These are phyloP conservation scores for Auricularia auricula-judae DNA, from an alignment of 768 basidiomycete species.

Conservation along the genomic window DNA sequence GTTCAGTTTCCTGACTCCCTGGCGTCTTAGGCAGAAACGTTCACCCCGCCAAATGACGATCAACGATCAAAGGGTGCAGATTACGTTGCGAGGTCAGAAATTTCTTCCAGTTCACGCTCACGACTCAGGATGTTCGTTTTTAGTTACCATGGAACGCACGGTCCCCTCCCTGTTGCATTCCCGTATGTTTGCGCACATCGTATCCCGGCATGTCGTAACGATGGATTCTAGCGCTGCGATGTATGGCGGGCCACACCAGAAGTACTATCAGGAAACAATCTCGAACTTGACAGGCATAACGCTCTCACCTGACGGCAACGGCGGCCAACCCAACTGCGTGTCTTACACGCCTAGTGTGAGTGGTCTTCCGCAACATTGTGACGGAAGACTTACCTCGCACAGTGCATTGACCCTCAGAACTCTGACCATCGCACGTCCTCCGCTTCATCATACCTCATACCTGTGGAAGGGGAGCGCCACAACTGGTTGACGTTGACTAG, in stretches of 20 bases:
- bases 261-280: slow-evolving; percentile 36
- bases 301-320: slow-evolving; percentile 40
- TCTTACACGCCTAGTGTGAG: slow-evolving; percentile 40
- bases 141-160: slow-evolving; percentile 39
- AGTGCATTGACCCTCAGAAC: slow-evolving; percentile 35
- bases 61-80: slow-evolving; percentile 19
- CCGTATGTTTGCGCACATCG: slow-evolving; percentile 10
- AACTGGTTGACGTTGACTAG: slow-evolving; percentile 30
- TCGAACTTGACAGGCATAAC: slow-evolving; percentile 36
- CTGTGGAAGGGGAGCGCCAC: slow-evolving; percentile 33
- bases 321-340: slow-evolving; percentile 44
- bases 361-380: not conserved
- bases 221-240: slow-evolving; percentile 19
- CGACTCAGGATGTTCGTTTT: slow-evolving; percentile 4
- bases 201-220: not conserved
- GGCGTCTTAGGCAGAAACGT: slow-evolving; percentile 12
- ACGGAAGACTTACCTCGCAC: not conserved
- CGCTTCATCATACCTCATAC: slow-evolving; percentile 41
- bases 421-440: slow-evolving; percentile 44
- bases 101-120: not conserved
- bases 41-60: slow-evolving; percentile 13
- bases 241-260: slow-evolving; percentile 47
- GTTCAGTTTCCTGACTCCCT: not conserved
- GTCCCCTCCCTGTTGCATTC: slow-evolving; percentile 43
- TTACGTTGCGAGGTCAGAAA: slow-evolving; percentile 15